Evolutionary conservation across 2,329 filamentous ascomycete species (phyloP).

Genomic region (Purpureocillium lavendulum): DNA sequence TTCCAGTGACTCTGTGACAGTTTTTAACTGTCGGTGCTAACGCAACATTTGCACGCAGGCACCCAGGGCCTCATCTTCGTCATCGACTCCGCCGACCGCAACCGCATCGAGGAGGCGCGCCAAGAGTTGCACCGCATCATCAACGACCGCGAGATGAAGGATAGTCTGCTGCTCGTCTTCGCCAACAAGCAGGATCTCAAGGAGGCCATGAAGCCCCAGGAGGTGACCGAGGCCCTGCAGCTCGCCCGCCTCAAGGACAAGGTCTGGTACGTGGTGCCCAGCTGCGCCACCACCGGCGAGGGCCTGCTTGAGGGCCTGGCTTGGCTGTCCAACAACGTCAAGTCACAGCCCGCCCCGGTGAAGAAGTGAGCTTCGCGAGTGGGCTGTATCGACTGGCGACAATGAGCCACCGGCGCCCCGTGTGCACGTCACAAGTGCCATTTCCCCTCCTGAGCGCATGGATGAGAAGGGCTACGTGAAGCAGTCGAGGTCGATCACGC

Average conservation of each 20-base stretch:
- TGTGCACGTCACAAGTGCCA: too few species aligned
- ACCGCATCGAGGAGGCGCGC: constrained; percentile 84
- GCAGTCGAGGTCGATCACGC: too few species aligned
- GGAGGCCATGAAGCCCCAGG: constrained; percentile 71
- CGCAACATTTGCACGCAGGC: constrained; percentile 38
- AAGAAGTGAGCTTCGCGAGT: constrained; percentile 35
- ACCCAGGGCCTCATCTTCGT: constrained; percentile 99
- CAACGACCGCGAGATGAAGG: constrained; percentile 96
- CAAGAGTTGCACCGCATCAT: constrained; percentile 95
- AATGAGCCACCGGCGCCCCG: too few species aligned
- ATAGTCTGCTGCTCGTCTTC: constrained; percentile 88
- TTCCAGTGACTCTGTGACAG: constrained; percentile 4
- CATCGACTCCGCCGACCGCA: constrained; percentile 88
- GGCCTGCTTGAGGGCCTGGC: constrained; percentile 74
- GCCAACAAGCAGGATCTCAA: constrained; percentile 98
- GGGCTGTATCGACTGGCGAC: too few species aligned
- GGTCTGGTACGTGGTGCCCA: constrained; percentile 78
- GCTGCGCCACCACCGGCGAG: constrained; percentile 73
- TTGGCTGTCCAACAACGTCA: constrained; percentile 81
- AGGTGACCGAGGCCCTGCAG: constrained; percentile 70
- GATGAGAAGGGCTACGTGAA: too few species aligned
- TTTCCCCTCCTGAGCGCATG: too few species aligned
- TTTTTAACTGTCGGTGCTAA: too few species aligned
- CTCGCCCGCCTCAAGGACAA: constrained; percentile 73
- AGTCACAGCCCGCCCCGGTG: constrained; percentile 46